Evolutionary conservation across 805 yeast genomes (phyloP), one percentile per base, ranked within the genome.

Genomic region (Metschnikowia orientalis): DNA sequence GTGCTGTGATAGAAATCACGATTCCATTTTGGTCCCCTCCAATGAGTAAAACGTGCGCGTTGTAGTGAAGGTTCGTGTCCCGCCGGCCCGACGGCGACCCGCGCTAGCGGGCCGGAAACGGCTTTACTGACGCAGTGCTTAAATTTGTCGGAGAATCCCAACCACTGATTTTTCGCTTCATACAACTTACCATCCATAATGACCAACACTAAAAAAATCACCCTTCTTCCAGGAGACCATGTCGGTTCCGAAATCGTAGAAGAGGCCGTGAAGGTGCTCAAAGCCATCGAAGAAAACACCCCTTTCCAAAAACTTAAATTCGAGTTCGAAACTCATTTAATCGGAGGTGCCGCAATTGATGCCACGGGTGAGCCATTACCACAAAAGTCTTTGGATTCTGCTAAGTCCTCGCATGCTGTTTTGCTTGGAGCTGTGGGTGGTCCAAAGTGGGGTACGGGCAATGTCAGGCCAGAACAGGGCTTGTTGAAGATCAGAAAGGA

Each of bases 271-370:
- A 90, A 90, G 59, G 96, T 92, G 19, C 71, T 92, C 41, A 69
- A 78, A 38, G 87, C 95, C 34, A 83, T 90, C 47, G 75, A 77
- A 47, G 71, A 69, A 28, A 38, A 49, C 35, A 61, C 69, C 23
- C 69, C 69, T 18, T 40, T 48, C 49, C 59, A 55, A 26, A 32
- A 57, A 10, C 42, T 82, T 51, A 63, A 78, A 53, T 89, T 92
- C 56, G 76, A 82, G 33, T 86, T 87, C 58, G 71, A 82, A 52
- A 64, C 82, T 42, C 95, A 89, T 54, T 71, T 90, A 51, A 90
- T 92, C 50, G 98, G 98, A 44, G 98, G 98, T 53, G 97, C 97
- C 32, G 95, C 97, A 28, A 90, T 92, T 53, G 98, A 92, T 58
- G 96, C 96, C 37, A 81, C 94, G 27, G 98, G 98, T 34, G 80